Evolutionary conservation across 1,284 basidiomycete genomes (phyloP).

Genomic region (Cystobasidiaceae sp.): DNA sequence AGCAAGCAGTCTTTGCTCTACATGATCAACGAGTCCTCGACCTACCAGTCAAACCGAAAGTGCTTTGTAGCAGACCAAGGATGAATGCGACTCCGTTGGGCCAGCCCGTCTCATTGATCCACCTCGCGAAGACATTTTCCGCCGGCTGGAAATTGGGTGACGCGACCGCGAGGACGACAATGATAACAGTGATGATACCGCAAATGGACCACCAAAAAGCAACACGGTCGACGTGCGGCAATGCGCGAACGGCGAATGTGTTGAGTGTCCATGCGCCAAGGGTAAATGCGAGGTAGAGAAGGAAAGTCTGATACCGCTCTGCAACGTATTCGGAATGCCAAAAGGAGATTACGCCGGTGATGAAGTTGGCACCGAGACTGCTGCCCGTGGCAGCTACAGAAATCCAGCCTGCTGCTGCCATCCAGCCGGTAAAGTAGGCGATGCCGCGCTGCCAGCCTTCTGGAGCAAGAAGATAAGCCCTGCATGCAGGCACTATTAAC

Average conservation of each 20-base stretch:
- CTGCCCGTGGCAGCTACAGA: too few species aligned
- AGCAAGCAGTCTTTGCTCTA: too few species aligned
- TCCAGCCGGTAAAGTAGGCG: too few species aligned
- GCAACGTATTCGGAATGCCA: too few species aligned
- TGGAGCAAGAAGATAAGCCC: too few species aligned
- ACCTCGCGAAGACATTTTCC: constrained; percentile 48
- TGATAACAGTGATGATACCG: constrained; percentile 46
- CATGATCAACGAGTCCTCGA: too few species aligned
- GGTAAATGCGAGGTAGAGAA: background rate
- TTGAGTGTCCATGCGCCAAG: constrained; percentile 37
- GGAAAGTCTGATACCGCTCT: too few species aligned
- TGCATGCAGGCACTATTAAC: too few species aligned
- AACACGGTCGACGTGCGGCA: constrained; percentile 45
- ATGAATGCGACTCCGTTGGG: constrained; percentile 50
- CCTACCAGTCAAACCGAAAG: constrained; percentile 49
- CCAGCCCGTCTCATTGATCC: constrained; percentile 51
- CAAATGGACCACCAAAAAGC: constrained; percentile 45
- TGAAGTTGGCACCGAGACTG: too few species aligned
- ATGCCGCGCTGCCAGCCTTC: too few species aligned
- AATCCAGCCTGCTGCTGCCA: too few species aligned
- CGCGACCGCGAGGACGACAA: constrained; percentile 46
- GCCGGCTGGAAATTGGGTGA: constrained; percentile 46
- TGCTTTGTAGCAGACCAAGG: constrained; percentile 48
- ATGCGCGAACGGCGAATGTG: constrained; percentile 42
- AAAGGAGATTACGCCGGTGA: too few species aligned